Evolutionary conservation across 768 basidiomycete species (phyloP).

Genomic region (Suillus occidentalis): DNA sequence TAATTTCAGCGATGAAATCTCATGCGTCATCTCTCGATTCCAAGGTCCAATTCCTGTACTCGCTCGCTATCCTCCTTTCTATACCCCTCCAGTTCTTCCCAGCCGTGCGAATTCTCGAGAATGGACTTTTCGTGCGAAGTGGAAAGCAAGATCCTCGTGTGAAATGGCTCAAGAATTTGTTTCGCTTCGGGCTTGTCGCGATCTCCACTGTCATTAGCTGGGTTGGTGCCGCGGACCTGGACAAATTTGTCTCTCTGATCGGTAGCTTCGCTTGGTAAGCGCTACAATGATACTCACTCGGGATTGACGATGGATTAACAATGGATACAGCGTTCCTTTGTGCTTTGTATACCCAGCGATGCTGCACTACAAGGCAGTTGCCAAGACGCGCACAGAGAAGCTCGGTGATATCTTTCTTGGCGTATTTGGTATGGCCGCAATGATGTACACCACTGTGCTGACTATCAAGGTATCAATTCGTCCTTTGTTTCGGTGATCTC

Average conservation of each 20-base stretch:
- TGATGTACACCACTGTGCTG: constrained; percentile 78
- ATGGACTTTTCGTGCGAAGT: constrained; percentile 84
- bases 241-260: constrained; percentile 93
- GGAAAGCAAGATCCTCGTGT: constrained; percentile 80
- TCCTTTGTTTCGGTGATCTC: constrained; percentile 1
- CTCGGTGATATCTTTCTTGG: constrained; percentile 70
- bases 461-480: constrained; percentile 60
- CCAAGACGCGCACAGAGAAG: constrained; percentile 67
- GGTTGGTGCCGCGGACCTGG: constrained; percentile 83
- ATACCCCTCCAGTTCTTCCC: constrained; percentile 97
- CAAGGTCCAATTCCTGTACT: constrained; percentile 82
- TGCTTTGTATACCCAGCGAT: constrained; percentile 94
- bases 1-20: constrained; percentile 2
- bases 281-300: constrained; percentile 1
- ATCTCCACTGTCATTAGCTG: constrained; percentile 81
- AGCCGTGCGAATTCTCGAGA: constrained; percentile 95
- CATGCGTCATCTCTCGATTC: constrained; percentile 2
- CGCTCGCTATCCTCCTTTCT: constrained; percentile 90
- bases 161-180: constrained; percentile 97
- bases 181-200: constrained; percentile 73
- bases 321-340: constrained; percentile 70
- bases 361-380: constrained; percentile 87
- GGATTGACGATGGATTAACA: constrained; percentile 11
- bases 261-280: constrained; percentile 92
- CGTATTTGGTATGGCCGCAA: constrained; percentile 69